Base-by-base conservation (phyloP, 768 basidiomycete species). In the Termitomyces titanicus region DNA sequence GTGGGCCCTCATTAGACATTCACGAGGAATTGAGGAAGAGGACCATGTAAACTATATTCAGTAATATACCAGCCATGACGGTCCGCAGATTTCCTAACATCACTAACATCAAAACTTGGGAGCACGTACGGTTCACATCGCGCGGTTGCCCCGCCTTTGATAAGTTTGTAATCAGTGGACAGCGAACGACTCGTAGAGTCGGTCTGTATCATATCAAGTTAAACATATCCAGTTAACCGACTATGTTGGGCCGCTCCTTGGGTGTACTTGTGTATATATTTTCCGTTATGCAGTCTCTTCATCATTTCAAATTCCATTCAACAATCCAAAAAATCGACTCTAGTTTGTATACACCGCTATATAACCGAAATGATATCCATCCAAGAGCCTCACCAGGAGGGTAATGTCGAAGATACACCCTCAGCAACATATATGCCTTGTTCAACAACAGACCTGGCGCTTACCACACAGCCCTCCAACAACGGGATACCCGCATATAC, bases 401-500 rank as follows among this genome's bases (percentile, higher is more conserved):
- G 33, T 2, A 25, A 58, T 38, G 24, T 60, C 53, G 63, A 65
- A 42, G 54, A 43, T 2, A 71, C 56, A 12, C 73, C 74, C 61
- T 77, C 77, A 50, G 63, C 65, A 31, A 49, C 54, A 56, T 73
- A 69, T 48, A 77, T 70, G 3, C 77, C 77, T 55, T 79, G 68
- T 53, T 78, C 74, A 6, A 76, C 73, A 6, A 86, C 83, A 46
- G 75, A 75, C 65, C 76, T 74, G n/a, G 87, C 86, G 61, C 87
- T 88, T 18, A 79, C 79, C 12, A 90, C 89, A 66, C 90, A 92
- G 2, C 88, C 89, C 63, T 93, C 91, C 46, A 92, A 69, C 51
- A 93, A 66, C 9, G 89, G 90, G 45, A 92, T 88, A 0, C 91
- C 89, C 17, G 77, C 70, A 62, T 82, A 79, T 13, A 83, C 85